Base-by-base conservation (phyloP, 1,284 basidiomycete species). In the Flammula alnicola region DNA sequence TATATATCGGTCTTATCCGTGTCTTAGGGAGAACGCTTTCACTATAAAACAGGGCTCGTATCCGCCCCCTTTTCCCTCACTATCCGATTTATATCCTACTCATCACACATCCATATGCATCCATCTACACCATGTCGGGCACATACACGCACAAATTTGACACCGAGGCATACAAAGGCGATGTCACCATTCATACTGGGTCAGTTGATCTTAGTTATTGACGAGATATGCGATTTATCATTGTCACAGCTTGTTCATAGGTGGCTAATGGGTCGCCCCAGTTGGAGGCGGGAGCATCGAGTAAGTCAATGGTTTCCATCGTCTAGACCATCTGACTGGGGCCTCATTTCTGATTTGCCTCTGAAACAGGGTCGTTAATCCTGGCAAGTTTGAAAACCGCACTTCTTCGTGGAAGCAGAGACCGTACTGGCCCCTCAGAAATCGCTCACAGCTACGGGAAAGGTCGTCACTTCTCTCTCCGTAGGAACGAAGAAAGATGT, bases 361-460 rank as follows among this genome's bases (percentile, higher is more conserved):
- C 19, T 16, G 1, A 33, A 14, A n/a, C 32, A 89, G 86, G 49
- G 81, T 93, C 40, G 69, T 90, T 67, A 92, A 93, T 72, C 92
- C 92, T 19, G 64, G 80, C 77, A 43, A 19, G 59, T 30, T 12
- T 26, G 42, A 12, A 5, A 31, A 4, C 31, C 39, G 17, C 20
- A 17, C 36, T 35, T 19, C 22, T 22, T 22, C 19, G n/a, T 41
- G 5, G 10, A 19, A 14, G 14, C 41, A 8, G 53, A 76, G n/a
- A n/a, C n/a, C n/a, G n/a, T n/a, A n/a, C n/a, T n/a, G n/a, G n/a
- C n/a, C n/a, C n/a, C n/a, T n/a, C n/a, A n/a, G n/a, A n/a, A n/a
- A n/a, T n/a, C n/a, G n/a, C n/a, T n/a, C n/a, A n/a, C n/a, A n/a
- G 78, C 88, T 4, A 93, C 74, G 27, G 93, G 91, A 53, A 83